Conservation (phyloP, 1,284 basidiomycete species). For the Ceratobasidium sp. region DNA sequence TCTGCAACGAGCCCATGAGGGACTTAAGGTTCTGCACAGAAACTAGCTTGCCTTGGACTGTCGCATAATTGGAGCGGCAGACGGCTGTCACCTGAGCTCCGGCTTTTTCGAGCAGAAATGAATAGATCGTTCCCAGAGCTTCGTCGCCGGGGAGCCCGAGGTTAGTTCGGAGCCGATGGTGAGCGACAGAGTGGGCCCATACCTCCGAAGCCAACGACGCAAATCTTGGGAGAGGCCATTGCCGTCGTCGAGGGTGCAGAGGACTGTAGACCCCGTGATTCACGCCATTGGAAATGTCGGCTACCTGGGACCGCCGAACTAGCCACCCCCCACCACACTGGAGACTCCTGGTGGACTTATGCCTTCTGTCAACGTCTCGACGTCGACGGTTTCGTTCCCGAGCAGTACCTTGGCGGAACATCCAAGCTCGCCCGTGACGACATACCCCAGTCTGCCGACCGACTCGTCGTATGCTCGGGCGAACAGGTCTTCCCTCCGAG, state of each 20-base stretch:
- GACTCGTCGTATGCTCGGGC: conserved; percentile 36
- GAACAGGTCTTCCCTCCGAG: conserved; percentile 39
- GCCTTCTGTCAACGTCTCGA: conserved; percentile 25
- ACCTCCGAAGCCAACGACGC: conserved; percentile 51
- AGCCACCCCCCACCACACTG: background rate
- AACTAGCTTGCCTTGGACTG: conserved; percentile 51
- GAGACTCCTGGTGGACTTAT: background rate
- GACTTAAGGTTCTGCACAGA: conserved; percentile 1
- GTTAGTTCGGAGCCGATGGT: conserved; percentile 3
- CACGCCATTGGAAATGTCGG: conserved; percentile 20
- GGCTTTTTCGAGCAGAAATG: conserved; percentile 53
- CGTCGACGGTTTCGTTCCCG: conserved; percentile 39
- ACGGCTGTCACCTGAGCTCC: conserved; percentile 54
- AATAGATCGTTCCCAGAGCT: conserved; percentile 56
- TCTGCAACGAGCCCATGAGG: conserved; percentile 49
- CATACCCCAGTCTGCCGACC: conserved; percentile 29
- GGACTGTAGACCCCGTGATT: background rate
- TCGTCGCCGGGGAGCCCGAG: background rate
- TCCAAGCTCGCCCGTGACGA: conserved; percentile 18
- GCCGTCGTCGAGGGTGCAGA: conserved; percentile 15
- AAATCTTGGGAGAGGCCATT: conserved; percentile 46
- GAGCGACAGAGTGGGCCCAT: conserved; percentile 3
- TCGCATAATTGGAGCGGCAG: conserved; percentile 56
- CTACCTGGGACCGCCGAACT: conserved; percentile 7
- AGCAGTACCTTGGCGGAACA: conserved; percentile 23